A percentile compares a stretch with the other conserved stretches of the same genome.
Conservation (phyloP, 805 yeast species). For the Monosporozyma servazzii region DNA sequence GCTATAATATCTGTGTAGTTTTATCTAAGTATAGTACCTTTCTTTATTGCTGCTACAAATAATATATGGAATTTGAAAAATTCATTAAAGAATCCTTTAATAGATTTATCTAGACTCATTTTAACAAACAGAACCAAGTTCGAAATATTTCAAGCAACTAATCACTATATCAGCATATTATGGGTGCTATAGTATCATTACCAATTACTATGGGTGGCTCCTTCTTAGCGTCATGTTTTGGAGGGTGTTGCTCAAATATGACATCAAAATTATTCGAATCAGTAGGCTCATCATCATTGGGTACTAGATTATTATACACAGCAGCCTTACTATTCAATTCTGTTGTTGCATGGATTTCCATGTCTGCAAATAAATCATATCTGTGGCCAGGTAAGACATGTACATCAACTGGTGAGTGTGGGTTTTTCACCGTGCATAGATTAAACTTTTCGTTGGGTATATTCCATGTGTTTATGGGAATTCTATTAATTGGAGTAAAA, state of each 20-base stretch:
- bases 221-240: slow-evolving; percentile 64
- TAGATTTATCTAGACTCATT: neutral
- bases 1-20: no score
- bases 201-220: slow-evolving; percentile 57
- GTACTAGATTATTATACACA: slow-evolving; percentile 86
- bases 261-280: slow-evolving; percentile 43
- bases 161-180: slow-evolving; percentile 12
- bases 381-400: slow-evolving; percentile 70
- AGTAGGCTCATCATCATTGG: slow-evolving; percentile 59
- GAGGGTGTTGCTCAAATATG: slow-evolving; percentile 72
- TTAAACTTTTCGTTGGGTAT: slow-evolving; percentile 80
- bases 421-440: slow-evolving; percentile 91
- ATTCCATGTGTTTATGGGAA: slow-evolving; percentile 65
- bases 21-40: neutral
- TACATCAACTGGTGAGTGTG: slow-evolving; percentile 76
- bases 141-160: neutral
- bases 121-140: neutral
- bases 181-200: slow-evolving; percentile 66
- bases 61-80: neutral
- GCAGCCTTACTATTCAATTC: slow-evolving; percentile 67
- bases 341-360: slow-evolving; percentile 76
- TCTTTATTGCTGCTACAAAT: neutral
- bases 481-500: slow-evolving; percentile 59
- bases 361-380: slow-evolving; percentile 71
- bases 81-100: neutral